Evolutionary conservation across 2,329 filamentous ascomycete species (phyloP), one percentile per base, ranked within the genome.

Genomic region (Paecilomyces niveus): DNA sequence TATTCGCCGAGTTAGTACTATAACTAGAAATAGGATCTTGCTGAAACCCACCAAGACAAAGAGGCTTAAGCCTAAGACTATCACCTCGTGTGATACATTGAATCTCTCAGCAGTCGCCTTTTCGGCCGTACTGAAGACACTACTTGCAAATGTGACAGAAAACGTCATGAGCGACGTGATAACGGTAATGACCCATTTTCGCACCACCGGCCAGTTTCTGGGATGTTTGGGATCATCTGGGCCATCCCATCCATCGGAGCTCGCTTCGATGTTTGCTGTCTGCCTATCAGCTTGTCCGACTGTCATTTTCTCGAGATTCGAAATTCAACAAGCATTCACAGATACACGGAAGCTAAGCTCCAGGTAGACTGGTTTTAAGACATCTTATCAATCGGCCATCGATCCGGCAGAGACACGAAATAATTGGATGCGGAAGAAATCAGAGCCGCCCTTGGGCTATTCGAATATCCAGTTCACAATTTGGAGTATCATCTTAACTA

Each of bases 51-150:
- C 68, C 59, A 79, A 61, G 9, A 83, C 74, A 59, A 80, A 81
- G 0, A 83, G 70, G 0, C 76, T 75, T 0, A 77, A 78, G 0
- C 78, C 79, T 1, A 84, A 65, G 0, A 76, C 78, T 59, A 79
- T 80, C 2, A 82, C 76, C 55, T 80, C 75, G 2, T 63, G 65
- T 2, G 75, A 74, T 2, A 81, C 78, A 21, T 67, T 63, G 58
- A 75, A 83, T 39, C 76, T 58, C 24, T 69, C 59, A 3, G 78
- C 70, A 0, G 76, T 78, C 15, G 69, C 70, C 22, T 57, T 15
- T 2, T 74, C 78, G 3, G 78, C 76, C 3, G 78, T 74, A 39
- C 71, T 76, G 64, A 79, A 80, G 45, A 81, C 71, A 45, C 75
- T 78, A 56, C 73, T 77, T 15, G 77, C 73, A 59, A 81, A 81